Conservation (phyloP, 768 basidiomycete species). For the Suillus subaureus region DNA sequence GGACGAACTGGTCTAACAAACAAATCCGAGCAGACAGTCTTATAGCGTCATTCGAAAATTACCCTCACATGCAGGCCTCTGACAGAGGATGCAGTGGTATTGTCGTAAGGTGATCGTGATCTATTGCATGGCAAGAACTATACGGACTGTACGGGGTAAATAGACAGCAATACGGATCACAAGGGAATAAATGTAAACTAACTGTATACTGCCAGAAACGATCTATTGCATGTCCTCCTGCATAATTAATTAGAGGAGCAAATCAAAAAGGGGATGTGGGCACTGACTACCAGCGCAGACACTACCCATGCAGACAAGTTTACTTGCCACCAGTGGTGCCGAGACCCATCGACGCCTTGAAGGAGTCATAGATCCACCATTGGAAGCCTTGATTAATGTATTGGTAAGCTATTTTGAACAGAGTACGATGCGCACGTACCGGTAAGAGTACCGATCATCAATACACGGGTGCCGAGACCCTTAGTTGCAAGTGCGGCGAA, state of each 20-base stretch:
- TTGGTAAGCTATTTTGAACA: background rate
- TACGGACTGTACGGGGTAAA: conserved; percentile 8
- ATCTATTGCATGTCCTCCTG: conserved; percentile 21
- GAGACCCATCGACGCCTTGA: conserved; percentile 83
- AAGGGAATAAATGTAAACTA: conserved; percentile 10
- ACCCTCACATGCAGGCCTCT: background rate
- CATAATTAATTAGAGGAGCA: background rate
- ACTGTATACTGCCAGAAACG: conserved; percentile 9
- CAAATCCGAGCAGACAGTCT: background rate
- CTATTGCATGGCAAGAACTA: conserved; percentile 10
- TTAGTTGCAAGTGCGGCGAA: conserved; percentile 68
- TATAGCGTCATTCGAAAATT: background rate
- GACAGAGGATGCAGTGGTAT: background rate
- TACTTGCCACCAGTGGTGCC: conserved; percentile 91
- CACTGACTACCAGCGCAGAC: conserved; percentile 1
- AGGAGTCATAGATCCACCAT: conserved; percentile 93
- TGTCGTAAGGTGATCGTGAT: conserved; percentile 3
- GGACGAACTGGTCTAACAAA: no score
- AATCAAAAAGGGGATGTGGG: background rate
- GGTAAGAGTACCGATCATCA: conserved; percentile 75
- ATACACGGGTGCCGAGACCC: conserved; percentile 84
- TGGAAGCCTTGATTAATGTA: conserved; percentile 63
- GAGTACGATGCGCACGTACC: conserved; percentile 28
- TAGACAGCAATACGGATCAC: conserved; percentile 3
- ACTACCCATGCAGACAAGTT: conserved; percentile 17